phyloP scores from a whole-genome alignment of 257 asterid species.

The Paulownia fortunei region DNA sequence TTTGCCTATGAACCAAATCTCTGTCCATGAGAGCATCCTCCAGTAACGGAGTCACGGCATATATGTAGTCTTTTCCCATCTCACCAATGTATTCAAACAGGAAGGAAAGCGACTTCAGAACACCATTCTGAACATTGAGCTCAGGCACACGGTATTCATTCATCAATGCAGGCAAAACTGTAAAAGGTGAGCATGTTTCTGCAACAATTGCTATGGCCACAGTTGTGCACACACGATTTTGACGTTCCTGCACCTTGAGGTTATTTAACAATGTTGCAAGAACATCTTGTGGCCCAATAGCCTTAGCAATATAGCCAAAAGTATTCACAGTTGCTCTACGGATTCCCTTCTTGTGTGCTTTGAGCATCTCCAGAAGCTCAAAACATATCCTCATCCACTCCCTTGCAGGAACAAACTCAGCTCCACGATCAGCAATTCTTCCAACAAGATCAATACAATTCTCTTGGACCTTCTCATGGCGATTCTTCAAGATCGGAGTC shows the following conservation, averaged over 20 bases:
- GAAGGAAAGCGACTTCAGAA: too few species aligned
- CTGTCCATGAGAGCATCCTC: slow-evolving; percentile 98
- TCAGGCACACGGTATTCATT: slow-evolving; percentile 90
- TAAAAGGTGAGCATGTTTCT: slow-evolving; percentile 89
- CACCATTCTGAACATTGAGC: slow-evolving; percentile 95
- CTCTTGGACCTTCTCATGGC: too few species aligned
- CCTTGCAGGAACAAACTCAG: too few species aligned
- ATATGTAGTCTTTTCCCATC: slow-evolving; percentile 94
- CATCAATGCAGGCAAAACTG: slow-evolving; percentile 89
- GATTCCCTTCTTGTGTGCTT: slow-evolving; percentile 91
- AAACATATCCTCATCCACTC: too few species aligned
- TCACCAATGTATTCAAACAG: slow-evolving; percentile 90
- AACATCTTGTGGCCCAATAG: too few species aligned
- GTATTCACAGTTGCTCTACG: too few species aligned
- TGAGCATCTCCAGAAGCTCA: slow-evolving; percentile 95
- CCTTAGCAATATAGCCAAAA: too few species aligned
- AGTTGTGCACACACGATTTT: slow-evolving; percentile 93
- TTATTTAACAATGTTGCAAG: slow-evolving; percentile 86
- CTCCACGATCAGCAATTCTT: too few species aligned
- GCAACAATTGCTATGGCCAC: slow-evolving; percentile 97
- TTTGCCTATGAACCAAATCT: too few species aligned
- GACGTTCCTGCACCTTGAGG: slow-evolving; percentile 93
- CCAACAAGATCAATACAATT: too few species aligned
- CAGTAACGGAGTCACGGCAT: slow-evolving; percentile 85
- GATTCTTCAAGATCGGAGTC: slow-evolving; percentile 89